Base-by-base conservation (phyloP, 2,329 filamentous ascomycete genomes). In the Xylaria sp. region DNA sequence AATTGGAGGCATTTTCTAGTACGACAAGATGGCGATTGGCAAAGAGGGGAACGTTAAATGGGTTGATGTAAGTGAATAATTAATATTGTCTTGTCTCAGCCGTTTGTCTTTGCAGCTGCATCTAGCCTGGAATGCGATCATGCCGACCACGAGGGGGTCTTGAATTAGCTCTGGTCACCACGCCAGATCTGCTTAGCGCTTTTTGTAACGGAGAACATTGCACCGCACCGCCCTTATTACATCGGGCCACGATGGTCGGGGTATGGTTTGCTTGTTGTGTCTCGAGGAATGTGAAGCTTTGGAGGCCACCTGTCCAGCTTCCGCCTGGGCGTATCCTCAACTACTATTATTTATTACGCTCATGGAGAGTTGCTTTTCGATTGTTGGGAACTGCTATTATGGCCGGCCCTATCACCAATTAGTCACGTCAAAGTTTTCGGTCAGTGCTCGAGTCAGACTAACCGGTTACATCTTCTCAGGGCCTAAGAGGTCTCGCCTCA, bases 11-110 rank as follows among this genome's bases (percentile, higher is more conserved):
- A 40, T 60, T 65, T 66, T 44, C 53, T 54, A 73, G 18, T 59
- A 50, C n/a, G 44, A 81, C 83, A 75, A 62, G 23, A 83, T 83
- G 82, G 77, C 81, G 29, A 81, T 83, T 61, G 82, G 82, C 54
- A 82, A 78, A 66, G 82, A 83, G 76, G 79, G 81, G 70, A 86
- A 86, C 69, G 86, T 88, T 25, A 88, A 88, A 80, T 88, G 86
- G 86, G 86, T 88, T 48, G 86, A 88, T 82, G 86, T 88, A 80
- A 78, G 85, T 83, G 40, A 50, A 63, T 25, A 21, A 21, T 60
- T 35, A 18, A 40, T 40, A 40, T 10, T 35, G 32, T 35, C 16
- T 44, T 69, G 63, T 68, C 62, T 69, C 60, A 55, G 48, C 54
- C 51, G 13, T 25, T 12, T 35, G 37, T 35, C 37, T n/a, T 37